phyloP scores from a whole-genome alignment of 1,139 yeast genomes.

The Arxiozyma telluris region DNA sequence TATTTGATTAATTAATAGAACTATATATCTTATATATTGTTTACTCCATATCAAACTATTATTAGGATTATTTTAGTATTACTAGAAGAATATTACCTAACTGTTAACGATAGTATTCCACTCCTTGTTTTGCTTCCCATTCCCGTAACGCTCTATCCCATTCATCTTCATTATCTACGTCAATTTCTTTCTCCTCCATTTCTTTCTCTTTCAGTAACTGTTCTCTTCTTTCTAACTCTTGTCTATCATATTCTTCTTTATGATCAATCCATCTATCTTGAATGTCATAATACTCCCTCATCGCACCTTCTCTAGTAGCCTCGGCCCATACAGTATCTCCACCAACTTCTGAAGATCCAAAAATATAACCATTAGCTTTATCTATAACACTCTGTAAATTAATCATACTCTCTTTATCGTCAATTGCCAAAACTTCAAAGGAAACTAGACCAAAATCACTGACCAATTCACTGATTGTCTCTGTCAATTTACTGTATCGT shows the following conservation, averaged over 20 bases:
- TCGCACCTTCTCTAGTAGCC: slow-evolving; percentile 72
- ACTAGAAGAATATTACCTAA: slow-evolving; percentile 9
- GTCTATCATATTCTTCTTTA: slow-evolving; percentile 68
- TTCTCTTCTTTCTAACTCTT: slow-evolving; percentile 39
- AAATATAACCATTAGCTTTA: slow-evolving; percentile 86
- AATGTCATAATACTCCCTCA: slow-evolving; percentile 47
- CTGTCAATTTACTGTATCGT: slow-evolving; percentile 59
- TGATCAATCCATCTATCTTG: slow-evolving; percentile 95
- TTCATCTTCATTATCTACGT: slow-evolving; percentile 51
- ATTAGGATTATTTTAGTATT: neutral
- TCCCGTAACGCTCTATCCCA: slow-evolving; percentile 60
- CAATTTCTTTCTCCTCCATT: slow-evolving; percentile 32
- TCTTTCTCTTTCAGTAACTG: slow-evolving; percentile 32
- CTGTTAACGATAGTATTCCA: slow-evolving; percentile 12
- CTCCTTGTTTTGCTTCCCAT: slow-evolving; percentile 44
- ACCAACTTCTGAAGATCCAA: slow-evolving; percentile 86
- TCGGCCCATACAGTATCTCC: slow-evolving; percentile 97
- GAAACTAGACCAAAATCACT: slow-evolving; percentile 82
- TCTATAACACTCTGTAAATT: slow-evolving; percentile 67
- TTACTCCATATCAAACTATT: neutral
- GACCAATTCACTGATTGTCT: slow-evolving; percentile 72
- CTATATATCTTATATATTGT: no score
- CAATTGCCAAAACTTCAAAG: slow-evolving; percentile 83
- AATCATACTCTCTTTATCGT: slow-evolving; percentile 88
- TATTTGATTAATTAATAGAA: no score